Evolutionary conservation across 768 basidiomycete species (phyloP).

Genomic region (Amanita polypyramis): DNA sequence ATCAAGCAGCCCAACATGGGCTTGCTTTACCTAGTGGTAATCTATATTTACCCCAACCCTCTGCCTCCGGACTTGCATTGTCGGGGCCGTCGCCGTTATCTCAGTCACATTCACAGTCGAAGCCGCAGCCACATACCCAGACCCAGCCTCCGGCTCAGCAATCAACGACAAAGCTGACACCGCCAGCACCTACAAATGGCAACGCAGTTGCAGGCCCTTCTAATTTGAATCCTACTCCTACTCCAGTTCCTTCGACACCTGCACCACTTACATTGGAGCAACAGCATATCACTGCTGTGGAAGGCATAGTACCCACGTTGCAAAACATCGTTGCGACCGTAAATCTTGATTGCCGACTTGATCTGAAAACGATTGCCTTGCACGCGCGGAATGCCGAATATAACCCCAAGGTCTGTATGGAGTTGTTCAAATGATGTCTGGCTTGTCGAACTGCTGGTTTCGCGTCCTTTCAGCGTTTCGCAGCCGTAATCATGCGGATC

Average conservation of each 20-base stretch:
- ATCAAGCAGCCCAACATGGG: conserved; percentile 32
- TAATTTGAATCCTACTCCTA: conserved; percentile 31
- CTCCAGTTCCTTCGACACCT: conserved; percentile 56
- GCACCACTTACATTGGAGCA: conserved; percentile 77
- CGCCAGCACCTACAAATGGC: conserved; percentile 17
- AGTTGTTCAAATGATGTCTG: conserved; percentile 31
- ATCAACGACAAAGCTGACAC: conserved; percentile 12
- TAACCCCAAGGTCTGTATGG: conserved; percentile 94
- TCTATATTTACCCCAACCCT: conserved; percentile 30
- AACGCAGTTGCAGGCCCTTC: conserved; percentile 50
- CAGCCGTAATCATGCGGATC: conserved; percentile 99
- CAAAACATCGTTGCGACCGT: conserved; percentile 99
- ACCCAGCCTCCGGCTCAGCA: conserved; percentile 19
- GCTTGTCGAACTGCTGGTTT: conserved; percentile 52
- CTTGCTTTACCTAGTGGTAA: conserved; percentile 52
- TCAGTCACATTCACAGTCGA: conserved; percentile 34
- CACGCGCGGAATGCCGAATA: conserved; percentile 99
- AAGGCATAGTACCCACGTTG: conserved; percentile 97
- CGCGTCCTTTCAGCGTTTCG: conserved; percentile 83
- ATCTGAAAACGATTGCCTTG: conserved; percentile 96
- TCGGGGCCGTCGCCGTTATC: conserved; percentile 49
- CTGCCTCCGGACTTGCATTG: conserved; percentile 29
- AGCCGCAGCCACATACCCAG: conserved; percentile 34
- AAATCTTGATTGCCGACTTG: conserved; percentile 92
- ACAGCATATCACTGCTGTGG: conserved; percentile 92